phyloP scores from a whole-genome alignment of 1,139 yeast genomes.

The Pichia kudriavzevii region DNA sequence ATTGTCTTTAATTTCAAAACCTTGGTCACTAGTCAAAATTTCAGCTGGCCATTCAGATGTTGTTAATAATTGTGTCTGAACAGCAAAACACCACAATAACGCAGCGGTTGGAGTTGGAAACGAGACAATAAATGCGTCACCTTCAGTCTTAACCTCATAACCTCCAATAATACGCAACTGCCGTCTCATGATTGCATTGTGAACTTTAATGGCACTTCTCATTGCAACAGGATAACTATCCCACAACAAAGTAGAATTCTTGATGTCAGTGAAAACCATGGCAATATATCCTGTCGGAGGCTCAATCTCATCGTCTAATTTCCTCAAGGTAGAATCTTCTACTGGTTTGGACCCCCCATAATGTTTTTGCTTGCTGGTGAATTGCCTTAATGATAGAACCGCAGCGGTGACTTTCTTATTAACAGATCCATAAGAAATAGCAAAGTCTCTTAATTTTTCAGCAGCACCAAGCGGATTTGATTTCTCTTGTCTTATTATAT shows the following conservation, averaged over 20 bases:
- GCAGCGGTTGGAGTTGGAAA: slow-evolving; percentile 92
- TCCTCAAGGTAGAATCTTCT: slow-evolving; percentile 78
- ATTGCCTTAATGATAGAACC: slow-evolving; percentile 57
- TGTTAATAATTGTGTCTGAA: slow-evolving; percentile 71
- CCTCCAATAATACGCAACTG: slow-evolving; percentile 91
- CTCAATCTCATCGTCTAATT: slow-evolving; percentile 84
- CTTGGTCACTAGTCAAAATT: slow-evolving; percentile 76
- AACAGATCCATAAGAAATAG: slow-evolving; percentile 82
- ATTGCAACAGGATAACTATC: slow-evolving; percentile 88
- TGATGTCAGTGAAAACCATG: slow-evolving; percentile 94
- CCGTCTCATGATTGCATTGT: slow-evolving; percentile 90
- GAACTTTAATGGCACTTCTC: slow-evolving; percentile 94
- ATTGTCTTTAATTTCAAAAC: slow-evolving; percentile 72
- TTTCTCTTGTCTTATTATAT: slow-evolving; percentile 75
- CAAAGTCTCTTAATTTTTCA: slow-evolving; percentile 86
- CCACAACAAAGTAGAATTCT: slow-evolving; percentile 90
- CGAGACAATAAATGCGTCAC: slow-evolving; percentile 98
- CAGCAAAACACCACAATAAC: slow-evolving; percentile 87
- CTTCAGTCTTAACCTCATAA: slow-evolving; percentile 97
- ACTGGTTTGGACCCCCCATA: slow-evolving; percentile 40
- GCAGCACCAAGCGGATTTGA: slow-evolving; percentile 90
- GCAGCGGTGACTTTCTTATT: slow-evolving; percentile 73
- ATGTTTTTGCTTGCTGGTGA: slow-evolving; percentile 39
- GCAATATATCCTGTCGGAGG: slow-evolving; percentile 96
- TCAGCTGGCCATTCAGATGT: slow-evolving; percentile 95